Conservation (phyloP, 768 basidiomycete species). For the Trametes villosa region DNA sequence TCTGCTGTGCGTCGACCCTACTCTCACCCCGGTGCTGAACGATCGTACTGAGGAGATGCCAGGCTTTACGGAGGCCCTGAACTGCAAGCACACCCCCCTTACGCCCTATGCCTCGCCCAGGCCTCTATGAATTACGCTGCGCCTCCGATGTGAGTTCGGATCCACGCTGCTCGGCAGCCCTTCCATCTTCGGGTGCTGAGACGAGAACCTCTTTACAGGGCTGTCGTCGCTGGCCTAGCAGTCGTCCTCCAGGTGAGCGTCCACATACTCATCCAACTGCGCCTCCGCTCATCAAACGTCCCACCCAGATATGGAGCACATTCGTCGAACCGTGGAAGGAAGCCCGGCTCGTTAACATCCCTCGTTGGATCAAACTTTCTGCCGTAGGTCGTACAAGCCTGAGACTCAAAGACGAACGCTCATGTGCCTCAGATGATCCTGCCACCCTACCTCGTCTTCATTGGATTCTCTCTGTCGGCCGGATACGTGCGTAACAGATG, state of each 20-base stretch:
- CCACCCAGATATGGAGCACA: slow-evolving; percentile 42
- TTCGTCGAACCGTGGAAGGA: slow-evolving; percentile 34
- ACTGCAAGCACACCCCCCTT: slow-evolving; percentile 31
- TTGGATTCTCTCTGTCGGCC: slow-evolving; percentile 44
- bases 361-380: slow-evolving; percentile 31
- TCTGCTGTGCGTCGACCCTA: slow-evolving; percentile 49
- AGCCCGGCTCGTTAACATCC: slow-evolving; percentile 25
- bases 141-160: slow-evolving; percentile 58
- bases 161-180: no score
- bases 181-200: no score
- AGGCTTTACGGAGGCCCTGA: slow-evolving; percentile 41
- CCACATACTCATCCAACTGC: neutral
- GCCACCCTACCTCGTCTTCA: slow-evolving; percentile 47
- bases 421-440: slow-evolving; percentile 36
- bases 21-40: no score
- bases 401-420: neutral
- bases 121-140: slow-evolving; percentile 57
- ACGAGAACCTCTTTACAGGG: slow-evolving; percentile 36
- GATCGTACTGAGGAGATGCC: neutral
- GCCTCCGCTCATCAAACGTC: neutral
- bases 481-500: slow-evolving; percentile 20
- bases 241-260: slow-evolving; percentile 46
- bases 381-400: slow-evolving; percentile 27
- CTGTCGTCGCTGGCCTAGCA: slow-evolving; percentile 43
- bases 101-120: slow-evolving; percentile 51